Evolutionary conservation across 208 protist genomes (phyloP).

Genomic region (Naegleria lovaniensis): DNA sequence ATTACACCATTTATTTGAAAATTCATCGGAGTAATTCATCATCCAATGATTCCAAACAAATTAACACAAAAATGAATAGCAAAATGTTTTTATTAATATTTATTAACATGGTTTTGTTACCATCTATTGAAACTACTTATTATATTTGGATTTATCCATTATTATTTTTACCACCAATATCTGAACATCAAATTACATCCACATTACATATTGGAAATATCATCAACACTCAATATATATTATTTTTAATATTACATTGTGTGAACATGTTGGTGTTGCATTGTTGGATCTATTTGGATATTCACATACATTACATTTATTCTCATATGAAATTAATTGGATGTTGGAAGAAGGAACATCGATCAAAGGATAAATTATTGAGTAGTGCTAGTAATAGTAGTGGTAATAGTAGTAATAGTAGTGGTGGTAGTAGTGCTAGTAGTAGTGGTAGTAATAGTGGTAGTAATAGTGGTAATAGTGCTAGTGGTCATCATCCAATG

Average conservation of each 20-base stretch:
- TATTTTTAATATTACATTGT: background rate
- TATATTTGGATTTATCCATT: background rate
- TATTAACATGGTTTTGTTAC: background rate
- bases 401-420: too few relatives aligned
- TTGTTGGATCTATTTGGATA: background rate
- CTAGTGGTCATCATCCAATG: background rate
- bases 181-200: background rate
- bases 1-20: background rate
- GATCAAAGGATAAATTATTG: too few relatives aligned
- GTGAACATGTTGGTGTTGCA: background rate
- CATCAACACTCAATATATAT: background rate
- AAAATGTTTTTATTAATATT: conserved; percentile 9
- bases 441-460: too few relatives aligned
- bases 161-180: background rate
- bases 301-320: background rate
- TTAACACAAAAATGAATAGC: background rate
- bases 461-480: too few relatives aligned
- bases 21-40: background rate
- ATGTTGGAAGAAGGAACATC: background rate
- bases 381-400: too few relatives aligned
- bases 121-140: background rate
- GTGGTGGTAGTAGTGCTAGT: too few relatives aligned
- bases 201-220: background rate
- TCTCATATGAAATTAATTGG: background rate
- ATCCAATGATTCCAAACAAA: background rate